Evolutionary conservation across 441 rosid species (phyloP).

Genomic region (Lepidium campestre): DNA sequence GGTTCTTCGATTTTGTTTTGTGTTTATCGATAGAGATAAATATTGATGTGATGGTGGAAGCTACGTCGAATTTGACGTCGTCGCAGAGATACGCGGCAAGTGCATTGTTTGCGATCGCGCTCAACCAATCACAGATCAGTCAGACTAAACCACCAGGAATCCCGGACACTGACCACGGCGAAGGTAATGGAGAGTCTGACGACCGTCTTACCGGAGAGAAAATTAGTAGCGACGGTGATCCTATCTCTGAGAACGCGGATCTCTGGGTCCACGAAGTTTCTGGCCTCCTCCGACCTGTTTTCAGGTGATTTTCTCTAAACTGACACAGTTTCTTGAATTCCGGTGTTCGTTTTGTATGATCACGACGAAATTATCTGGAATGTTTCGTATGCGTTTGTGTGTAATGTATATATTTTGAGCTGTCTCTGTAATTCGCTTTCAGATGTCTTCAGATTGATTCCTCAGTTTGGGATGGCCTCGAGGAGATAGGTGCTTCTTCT

Average conservation of each 20-base stretch:
- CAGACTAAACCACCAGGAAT: slow-evolving; percentile 33
- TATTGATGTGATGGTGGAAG: slow-evolving; percentile 15
- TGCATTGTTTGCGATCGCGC: slow-evolving; percentile 64
- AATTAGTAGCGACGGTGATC: slow-evolving; percentile 35
- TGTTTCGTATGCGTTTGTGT: background rate
- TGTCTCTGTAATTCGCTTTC: background rate
- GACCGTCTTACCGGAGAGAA: slow-evolving; percentile 23
- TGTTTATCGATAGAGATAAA: background rate
- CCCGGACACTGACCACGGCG: slow-evolving; percentile 6
- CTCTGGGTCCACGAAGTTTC: slow-evolving; percentile 74
- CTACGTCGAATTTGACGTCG: slow-evolving; percentile 45
- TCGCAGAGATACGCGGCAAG: slow-evolving; percentile 70
- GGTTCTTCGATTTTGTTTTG: background rate
- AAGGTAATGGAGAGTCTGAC: slow-evolving; percentile 4
- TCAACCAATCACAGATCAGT: slow-evolving; percentile 28
- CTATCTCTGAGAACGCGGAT: slow-evolving; percentile 56
- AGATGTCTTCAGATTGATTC: slow-evolving; percentile 70
- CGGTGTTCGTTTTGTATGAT: background rate
- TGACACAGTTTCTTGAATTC: background rate
- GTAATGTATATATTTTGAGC: background rate
- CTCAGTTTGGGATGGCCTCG: slow-evolving; percentile 67
- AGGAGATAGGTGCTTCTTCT: slow-evolving; percentile 74
- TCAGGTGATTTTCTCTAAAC: slow-evolving; percentile 41
- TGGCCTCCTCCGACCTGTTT: slow-evolving; percentile 74
- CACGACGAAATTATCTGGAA: background rate